These are phyloP conservation scores for Cymbidium sinense DNA, from an alignment of 106 monocot species.

Conservation along the genomic window DNA sequence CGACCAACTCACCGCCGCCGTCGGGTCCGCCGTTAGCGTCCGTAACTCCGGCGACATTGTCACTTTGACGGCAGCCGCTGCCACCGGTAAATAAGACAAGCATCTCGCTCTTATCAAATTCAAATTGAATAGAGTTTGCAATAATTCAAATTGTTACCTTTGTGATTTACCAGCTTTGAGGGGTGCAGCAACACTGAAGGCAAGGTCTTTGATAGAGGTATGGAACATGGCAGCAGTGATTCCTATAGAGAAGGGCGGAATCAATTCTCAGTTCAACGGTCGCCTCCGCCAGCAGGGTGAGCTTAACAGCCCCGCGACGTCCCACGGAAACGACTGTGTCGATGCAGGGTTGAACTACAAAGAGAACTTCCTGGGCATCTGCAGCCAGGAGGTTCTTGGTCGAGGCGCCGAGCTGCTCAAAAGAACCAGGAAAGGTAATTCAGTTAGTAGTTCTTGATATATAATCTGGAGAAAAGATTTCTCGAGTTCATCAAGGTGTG, in stretches of 20 bases:
- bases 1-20: constrained; percentile 48
- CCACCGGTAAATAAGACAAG: constrained; percentile 68
- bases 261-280: constrained; percentile 7
- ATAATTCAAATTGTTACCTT: background rate
- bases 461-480: background rate
- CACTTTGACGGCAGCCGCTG: constrained; percentile 69
- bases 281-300: constrained; percentile 12
- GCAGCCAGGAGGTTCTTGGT: constrained; percentile 67
- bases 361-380: constrained; percentile 62
- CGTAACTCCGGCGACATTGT: constrained; percentile 46
- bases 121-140: too few relatives aligned
- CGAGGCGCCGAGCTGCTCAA: constrained; percentile 78
- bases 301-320: constrained; percentile 3
- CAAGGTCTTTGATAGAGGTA: constrained; percentile 72
- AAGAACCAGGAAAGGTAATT: constrained; percentile 74
- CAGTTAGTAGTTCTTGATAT: background rate
- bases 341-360: constrained; percentile 32
- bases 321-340: constrained; percentile 18
- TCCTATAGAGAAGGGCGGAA: constrained; percentile 63
- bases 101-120: too few relatives aligned
- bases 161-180: constrained; percentile 42
- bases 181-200: constrained; percentile 78
- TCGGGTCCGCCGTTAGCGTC: constrained; percentile 62
- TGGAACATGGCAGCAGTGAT: constrained; percentile 88
- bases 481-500: too few relatives aligned